A percentile compares a stretch with the other conserved stretches of the same genome.
These are phyloP conservation scores for Akanthomyces muscarius DNA, from an alignment of 2,329 filamentous ascomycete genomes.

Conservation along the genomic window DNA sequence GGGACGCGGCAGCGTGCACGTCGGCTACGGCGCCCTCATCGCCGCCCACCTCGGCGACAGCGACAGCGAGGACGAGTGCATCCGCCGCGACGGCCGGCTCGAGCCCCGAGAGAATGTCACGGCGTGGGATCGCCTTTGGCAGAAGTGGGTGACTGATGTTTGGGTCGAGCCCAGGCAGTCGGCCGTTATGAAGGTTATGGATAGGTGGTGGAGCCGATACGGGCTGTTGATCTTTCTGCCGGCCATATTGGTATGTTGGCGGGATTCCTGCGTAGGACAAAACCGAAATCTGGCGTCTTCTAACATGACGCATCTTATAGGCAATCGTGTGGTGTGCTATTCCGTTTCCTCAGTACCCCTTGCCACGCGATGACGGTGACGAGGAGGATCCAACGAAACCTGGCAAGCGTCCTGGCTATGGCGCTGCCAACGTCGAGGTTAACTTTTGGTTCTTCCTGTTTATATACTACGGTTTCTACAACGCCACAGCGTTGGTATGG, in stretches of 20 bases:
- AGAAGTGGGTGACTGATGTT: constrained; percentile 44
- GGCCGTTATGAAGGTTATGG: constrained; percentile 55
- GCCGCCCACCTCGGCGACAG: constrained; percentile 39
- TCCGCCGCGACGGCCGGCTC: constrained; percentile 23
- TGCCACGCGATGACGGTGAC: constrained; percentile 41
- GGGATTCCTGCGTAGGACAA: neutral
- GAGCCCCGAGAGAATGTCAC: constrained; percentile 25
- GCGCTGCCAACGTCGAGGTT: constrained; percentile 58
- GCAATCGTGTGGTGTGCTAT: constrained; percentile 62
- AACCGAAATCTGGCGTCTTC: neutral
- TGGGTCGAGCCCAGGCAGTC: constrained; percentile 59
- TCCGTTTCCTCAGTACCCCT: constrained; percentile 60
- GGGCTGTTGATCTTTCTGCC: constrained; percentile 57
- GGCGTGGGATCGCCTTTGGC: constrained; percentile 32
- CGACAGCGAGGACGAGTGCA: constrained; percentile 34
- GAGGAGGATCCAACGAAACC: constrained; percentile 16
- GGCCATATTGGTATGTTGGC: constrained; percentile 51
- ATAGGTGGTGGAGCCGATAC: constrained; percentile 62
- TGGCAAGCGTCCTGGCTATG: constrained; percentile 46
- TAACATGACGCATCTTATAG: constrained; percentile 30
- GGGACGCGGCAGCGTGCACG: constrained; percentile 50
- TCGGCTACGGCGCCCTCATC: constrained; percentile 53
- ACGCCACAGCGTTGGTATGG: constrained; percentile 63
- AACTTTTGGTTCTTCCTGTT: constrained; percentile 71
- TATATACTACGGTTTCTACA: constrained; percentile 67